phyloP scores from a whole-genome alignment of 768 basidiomycete species.

The Postia placenta region DNA sequence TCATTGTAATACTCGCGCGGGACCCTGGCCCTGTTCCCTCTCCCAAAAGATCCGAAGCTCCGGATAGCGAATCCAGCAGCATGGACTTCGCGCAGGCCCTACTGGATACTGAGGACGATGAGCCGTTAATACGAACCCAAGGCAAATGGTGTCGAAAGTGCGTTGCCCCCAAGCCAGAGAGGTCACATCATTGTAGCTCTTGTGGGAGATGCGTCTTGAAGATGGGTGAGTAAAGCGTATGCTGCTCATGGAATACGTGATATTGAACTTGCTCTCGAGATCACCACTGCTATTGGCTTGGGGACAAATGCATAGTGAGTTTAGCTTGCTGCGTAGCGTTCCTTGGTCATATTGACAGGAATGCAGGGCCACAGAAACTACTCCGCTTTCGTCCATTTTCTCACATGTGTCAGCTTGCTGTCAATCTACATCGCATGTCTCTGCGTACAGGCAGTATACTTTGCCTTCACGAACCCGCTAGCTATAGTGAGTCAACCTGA shows the following conservation, averaged over 20 bases:
- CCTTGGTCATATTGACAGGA: neutral
- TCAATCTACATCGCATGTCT: slow-evolving; percentile 54
- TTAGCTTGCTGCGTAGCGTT: neutral
- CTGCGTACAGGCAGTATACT: slow-evolving; percentile 47
- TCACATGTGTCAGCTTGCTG: slow-evolving; percentile 56
- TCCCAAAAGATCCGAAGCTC: slow-evolving; percentile 1
- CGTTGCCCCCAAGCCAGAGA: slow-evolving; percentile 74
- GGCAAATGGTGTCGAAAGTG: slow-evolving; percentile 76
- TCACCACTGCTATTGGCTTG: slow-evolving; percentile 86
- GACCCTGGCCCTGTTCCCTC: slow-evolving; percentile 62
- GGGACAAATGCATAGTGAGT: slow-evolving; percentile 68
- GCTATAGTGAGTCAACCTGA: slow-evolving; percentile 42
- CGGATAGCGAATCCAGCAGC: slow-evolving; percentile 22
- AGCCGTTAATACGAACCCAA: slow-evolving; percentile 14
- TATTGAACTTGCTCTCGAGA: slow-evolving; percentile 37
- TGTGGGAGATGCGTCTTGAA: slow-evolving; percentile 80
- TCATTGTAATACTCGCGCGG: slow-evolving; percentile 64
- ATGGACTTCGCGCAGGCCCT: slow-evolving; percentile 57
- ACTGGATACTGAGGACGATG: slow-evolving; percentile 39
- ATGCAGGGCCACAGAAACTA: slow-evolving; percentile 76
- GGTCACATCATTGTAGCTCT: slow-evolving; percentile 64
- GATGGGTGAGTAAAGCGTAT: slow-evolving; percentile 52
- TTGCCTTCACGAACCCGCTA: slow-evolving; percentile 60
- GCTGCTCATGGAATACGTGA: neutral
- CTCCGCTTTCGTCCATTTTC: slow-evolving; percentile 77